Evolutionary conservation across 2,329 filamentous ascomycete genomes (phyloP).

Genomic region (Pestalotiopsis fici): DNA sequence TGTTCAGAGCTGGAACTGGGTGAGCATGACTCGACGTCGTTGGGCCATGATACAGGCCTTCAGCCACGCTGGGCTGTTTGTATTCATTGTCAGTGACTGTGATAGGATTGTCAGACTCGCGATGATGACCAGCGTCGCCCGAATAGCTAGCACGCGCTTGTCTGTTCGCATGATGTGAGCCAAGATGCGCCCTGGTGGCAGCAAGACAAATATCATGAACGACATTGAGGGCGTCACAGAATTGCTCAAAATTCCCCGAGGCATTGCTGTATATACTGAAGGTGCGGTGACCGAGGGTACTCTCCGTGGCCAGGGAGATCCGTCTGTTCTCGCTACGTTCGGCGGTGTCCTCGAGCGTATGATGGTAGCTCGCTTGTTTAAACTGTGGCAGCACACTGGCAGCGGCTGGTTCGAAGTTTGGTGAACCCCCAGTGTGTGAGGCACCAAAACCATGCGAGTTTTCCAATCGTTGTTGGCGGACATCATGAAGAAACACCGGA

Average conservation of each 20-base stretch:
- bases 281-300: slow-evolving; percentile 4
- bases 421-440: not conserved
- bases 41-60: not conserved
- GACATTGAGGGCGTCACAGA: slow-evolving; percentile 12
- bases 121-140: not conserved
- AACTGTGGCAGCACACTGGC: not conserved
- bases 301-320: not conserved
- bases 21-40: not conserved
- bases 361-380: not conserved
- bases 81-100: not conserved
- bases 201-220: slow-evolving; percentile 19
- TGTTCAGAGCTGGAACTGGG: not conserved
- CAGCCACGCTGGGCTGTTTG: not conserved
- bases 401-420: not conserved
- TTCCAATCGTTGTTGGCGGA: not conserved
- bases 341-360: too few relatives aligned
- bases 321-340: not conserved
- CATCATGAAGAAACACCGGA: not conserved
- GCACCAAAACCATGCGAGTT: not conserved
- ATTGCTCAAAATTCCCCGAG: slow-evolving; percentile 5
- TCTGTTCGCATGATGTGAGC: slow-evolving; percentile 18
- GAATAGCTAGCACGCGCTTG: slow-evolving; percentile 12
- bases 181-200: slow-evolving; percentile 19
- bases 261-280: slow-evolving; percentile 13
- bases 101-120: not conserved